Conservation (phyloP, 352 stramenopile genomes). For the Phytophthora vignae region DNA sequence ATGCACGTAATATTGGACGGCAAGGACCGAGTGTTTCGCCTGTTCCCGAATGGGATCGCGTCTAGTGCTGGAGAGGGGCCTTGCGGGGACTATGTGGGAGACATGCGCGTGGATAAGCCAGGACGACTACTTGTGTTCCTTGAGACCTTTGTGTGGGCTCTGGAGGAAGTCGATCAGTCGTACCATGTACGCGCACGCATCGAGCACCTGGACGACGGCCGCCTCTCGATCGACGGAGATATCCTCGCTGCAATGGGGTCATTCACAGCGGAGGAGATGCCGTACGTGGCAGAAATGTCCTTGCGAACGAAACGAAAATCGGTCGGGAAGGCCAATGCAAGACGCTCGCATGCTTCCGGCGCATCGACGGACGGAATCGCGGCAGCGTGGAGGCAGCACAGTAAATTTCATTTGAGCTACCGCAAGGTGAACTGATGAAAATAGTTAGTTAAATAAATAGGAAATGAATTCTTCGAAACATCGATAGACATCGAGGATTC, state of each 20-base stretch:
- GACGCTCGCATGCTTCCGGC: constrained; percentile 18
- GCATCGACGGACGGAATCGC: not conserved
- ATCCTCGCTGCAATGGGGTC: constrained; percentile 46
- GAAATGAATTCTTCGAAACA: too few species aligned
- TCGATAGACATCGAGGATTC: too few species aligned
- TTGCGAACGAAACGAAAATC: constrained; percentile 57
- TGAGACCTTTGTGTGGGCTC: constrained; percentile 58
- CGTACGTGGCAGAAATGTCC: constrained; percentile 59
- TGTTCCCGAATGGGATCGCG: constrained; percentile 62
- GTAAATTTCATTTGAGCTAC: constrained; percentile 50
- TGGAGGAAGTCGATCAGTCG: constrained; percentile 33
- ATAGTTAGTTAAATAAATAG: not conserved
- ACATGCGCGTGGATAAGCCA: constrained; percentile 56
- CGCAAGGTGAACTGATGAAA: constrained; percentile 25
- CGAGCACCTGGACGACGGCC: constrained; percentile 49
- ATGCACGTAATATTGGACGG: constrained; percentile 66
- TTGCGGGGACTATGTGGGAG: constrained; percentile 72
- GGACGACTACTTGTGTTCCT: constrained; percentile 57
- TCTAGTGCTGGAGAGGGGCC: constrained; percentile 49
- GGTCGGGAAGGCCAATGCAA: constrained; percentile 33
- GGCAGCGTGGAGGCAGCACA: constrained; percentile 38
- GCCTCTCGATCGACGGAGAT: constrained; percentile 57
- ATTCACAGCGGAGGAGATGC: constrained; percentile 46
- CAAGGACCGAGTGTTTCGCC: constrained; percentile 65
- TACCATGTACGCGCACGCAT: constrained; percentile 57